Percentiles rank a stretch among this genome's conserved stretches.
Conservation (phyloP, 2,329 filamentous ascomycete genomes). For the Fusarium oligoseptatum region DNA sequence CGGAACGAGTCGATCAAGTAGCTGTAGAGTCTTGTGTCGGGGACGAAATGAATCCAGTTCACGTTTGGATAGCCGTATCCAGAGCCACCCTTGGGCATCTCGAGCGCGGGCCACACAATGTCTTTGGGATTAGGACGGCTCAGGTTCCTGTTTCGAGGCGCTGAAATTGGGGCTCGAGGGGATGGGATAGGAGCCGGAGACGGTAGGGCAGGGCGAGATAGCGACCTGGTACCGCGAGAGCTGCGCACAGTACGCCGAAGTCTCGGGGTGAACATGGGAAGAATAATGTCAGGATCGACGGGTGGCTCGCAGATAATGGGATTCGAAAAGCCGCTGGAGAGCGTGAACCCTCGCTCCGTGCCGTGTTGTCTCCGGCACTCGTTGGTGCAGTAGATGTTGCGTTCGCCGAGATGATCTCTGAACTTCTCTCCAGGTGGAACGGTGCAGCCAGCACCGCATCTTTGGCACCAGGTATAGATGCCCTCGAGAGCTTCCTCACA, state of each 20-base stretch:
- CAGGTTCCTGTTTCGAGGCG: neutral
- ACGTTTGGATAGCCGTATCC: constrained; percentile 6
- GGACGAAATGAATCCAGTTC: constrained; percentile 55
- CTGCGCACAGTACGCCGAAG: neutral
- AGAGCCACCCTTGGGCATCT: neutral
- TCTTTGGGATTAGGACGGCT: neutral
- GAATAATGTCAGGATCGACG: neutral
- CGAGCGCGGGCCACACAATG: neutral
- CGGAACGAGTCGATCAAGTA: constrained; percentile 60
- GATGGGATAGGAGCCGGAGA: neutral
- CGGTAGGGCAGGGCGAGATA: neutral
- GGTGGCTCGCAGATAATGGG: neutral
- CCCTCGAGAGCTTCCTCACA: neutral
- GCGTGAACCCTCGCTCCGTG: neutral
- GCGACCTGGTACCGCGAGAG: neutral
- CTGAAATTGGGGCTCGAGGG: neutral
- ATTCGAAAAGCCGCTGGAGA: neutral
- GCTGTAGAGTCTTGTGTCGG: constrained; percentile 56
- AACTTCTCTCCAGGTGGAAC: neutral
- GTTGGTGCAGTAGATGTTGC: neutral
- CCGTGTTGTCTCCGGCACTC: neutral
- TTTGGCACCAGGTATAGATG: neutral
- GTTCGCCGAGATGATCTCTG: neutral
- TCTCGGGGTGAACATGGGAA: neutral
- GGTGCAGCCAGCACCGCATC: neutral